Conservation (phyloP, 371 early-diverging fungal genomes). For the Mucor sp. region DNA sequence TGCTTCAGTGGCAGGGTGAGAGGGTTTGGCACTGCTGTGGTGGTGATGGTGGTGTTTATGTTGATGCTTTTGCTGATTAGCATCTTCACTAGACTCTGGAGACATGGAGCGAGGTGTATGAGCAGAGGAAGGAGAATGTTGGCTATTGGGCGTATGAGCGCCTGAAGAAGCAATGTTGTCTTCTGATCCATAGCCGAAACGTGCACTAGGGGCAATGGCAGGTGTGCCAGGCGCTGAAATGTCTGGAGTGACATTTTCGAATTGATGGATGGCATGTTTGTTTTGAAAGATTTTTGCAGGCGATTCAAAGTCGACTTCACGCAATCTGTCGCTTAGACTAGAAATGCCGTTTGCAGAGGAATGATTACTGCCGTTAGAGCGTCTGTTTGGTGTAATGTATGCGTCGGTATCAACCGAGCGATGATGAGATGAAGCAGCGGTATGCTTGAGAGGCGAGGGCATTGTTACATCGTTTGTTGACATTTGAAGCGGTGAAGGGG, state of each 20-base stretch:
- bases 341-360: background rate
- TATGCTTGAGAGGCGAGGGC: background rate
- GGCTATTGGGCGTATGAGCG: background rate
- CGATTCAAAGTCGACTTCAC: slow-evolving; percentile 32
- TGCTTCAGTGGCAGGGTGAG: background rate
- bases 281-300: slow-evolving; percentile 43
- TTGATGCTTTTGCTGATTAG: background rate
- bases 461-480: background rate
- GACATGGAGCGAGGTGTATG: slow-evolving; percentile 24
- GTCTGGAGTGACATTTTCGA: slow-evolving; percentile 44
- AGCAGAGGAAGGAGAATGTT: slow-evolving; percentile 1
- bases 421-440: background rate
- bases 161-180: slow-evolving; percentile 3
- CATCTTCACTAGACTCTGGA: slow-evolving; percentile 8
- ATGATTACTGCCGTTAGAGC: background rate
- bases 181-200: background rate
- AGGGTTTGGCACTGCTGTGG: background rate
- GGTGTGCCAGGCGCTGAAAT: slow-evolving; percentile 37
- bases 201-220: background rate
- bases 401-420: background rate
- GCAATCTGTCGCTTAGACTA: slow-evolving; percentile 22
- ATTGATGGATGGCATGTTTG: slow-evolving; percentile 33
- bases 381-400: background rate
- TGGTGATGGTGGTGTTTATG: background rate
- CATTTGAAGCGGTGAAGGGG: slow-evolving; percentile 8